Percentiles rank a stretch among this genome's conserved stretches.
Evolutionary conservation across 345 rosid species (phyloP).

Genomic region (Cochlearia excelsa): DNA sequence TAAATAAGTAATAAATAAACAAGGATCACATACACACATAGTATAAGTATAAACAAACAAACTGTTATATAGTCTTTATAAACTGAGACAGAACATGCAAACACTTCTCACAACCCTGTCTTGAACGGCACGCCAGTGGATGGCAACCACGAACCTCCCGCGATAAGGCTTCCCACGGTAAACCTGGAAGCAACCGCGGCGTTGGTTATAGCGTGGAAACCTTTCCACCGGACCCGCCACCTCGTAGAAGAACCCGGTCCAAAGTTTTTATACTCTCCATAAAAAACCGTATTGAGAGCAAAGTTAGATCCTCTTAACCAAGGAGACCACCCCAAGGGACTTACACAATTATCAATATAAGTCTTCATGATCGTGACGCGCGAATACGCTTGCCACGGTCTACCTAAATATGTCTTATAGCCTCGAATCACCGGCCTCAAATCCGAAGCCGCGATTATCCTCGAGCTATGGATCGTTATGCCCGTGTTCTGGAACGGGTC

Average conservation of each 20-base stretch:
- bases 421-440: constrained; percentile 45
- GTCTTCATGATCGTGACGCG: constrained; percentile 54
- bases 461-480: constrained; percentile 62
- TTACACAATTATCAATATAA: constrained; percentile 45
- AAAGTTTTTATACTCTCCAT: constrained; percentile 67
- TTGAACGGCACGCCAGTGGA: constrained; percentile 65
- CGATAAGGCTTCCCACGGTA: constrained; percentile 63
- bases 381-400: constrained; percentile 78
- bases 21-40: constrained; percentile 21
- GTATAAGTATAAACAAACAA: no score
- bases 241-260: constrained; percentile 66
- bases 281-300: constrained; percentile 62
- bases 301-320: constrained; percentile 61
- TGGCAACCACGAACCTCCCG: constrained; percentile 75
- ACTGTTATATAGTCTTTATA: constrained; percentile 11
- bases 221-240: constrained; percentile 67
- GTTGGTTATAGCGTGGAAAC: constrained; percentile 60
- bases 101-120: constrained; percentile 49
- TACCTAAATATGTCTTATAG: constrained; percentile 55
- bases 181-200: constrained; percentile 60
- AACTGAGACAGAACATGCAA: not conserved
- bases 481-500: constrained; percentile 79
- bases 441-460: constrained; percentile 56
- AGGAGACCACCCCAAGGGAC: constrained; percentile 66
- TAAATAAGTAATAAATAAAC: constrained; percentile 28